A percentile compares a stretch with the other conserved stretches of the same genome.
Conservation (phyloP, 2,329 filamentous ascomycete species). For the Ophiostoma perfectum region DNA sequence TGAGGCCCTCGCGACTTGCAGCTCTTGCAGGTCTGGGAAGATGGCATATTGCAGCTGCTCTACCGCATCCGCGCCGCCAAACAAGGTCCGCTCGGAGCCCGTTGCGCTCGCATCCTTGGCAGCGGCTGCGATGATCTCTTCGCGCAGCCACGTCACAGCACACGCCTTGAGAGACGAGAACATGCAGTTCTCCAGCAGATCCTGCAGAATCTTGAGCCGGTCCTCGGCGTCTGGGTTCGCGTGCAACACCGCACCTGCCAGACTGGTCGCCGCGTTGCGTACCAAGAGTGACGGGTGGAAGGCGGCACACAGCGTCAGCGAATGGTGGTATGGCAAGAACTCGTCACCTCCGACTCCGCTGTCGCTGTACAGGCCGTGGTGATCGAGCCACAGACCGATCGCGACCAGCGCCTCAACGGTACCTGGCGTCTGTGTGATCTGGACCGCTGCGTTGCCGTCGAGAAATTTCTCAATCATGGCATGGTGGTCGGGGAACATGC, state of each 20-base stretch:
- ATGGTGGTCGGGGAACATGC: conserved; percentile 57
- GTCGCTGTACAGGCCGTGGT: conserved; percentile 33
- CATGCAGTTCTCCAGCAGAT: conserved; percentile 60
- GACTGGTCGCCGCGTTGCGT: conserved; percentile 49
- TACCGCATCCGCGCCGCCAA: conserved; percentile 50
- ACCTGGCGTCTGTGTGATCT: conserved; percentile 47
- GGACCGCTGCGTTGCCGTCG: conserved; percentile 43
- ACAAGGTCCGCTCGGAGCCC: conserved; percentile 34
- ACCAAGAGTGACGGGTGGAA: conserved; percentile 52
- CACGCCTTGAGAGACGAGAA: conserved; percentile 58
- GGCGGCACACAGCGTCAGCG: conserved; percentile 51
- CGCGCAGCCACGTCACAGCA: conserved; percentile 58
- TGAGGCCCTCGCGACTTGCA: conserved; percentile 36
- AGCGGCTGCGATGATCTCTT: conserved; percentile 48
- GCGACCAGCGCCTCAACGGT: conserved; percentile 56
- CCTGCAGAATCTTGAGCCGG: conserved; percentile 57
- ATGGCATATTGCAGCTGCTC: conserved; percentile 57
- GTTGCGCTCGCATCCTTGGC: conserved; percentile 29
- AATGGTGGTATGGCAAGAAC: conserved; percentile 58
- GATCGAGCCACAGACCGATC: conserved; percentile 55
- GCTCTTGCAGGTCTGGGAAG: conserved; percentile 51
- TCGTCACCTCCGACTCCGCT: conserved; percentile 24
- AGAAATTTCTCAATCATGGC: conserved; percentile 51
- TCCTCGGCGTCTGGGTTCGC: conserved; percentile 54
- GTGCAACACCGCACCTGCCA: conserved; percentile 52